Evolutionary conservation across 768 basidiomycete species (phyloP).

Genomic region (Brasilioporus rufonigricans): DNA sequence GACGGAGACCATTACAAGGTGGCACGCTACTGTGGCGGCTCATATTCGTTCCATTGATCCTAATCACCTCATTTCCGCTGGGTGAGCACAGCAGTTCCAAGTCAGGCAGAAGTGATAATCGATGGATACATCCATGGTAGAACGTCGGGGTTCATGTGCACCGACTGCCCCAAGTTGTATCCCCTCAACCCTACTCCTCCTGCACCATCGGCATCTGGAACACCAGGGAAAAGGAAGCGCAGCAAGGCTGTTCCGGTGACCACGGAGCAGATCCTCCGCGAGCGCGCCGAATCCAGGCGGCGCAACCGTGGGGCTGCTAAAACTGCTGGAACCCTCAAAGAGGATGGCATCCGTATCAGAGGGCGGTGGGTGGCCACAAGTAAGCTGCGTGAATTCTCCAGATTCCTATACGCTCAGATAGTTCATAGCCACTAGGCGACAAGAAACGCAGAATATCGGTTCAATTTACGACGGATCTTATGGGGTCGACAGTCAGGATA

Average conservation of each 20-base stretch:
- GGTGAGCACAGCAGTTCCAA: constrained; percentile 38
- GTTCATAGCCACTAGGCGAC: constrained; percentile 45
- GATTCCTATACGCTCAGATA: not conserved
- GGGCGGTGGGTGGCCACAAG: constrained; percentile 60
- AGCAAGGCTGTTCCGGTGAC: constrained; percentile 41
- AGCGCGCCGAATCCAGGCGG: constrained; percentile 49
- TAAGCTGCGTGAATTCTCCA: constrained; percentile 24
- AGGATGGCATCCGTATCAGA: constrained; percentile 48
- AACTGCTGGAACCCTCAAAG: constrained; percentile 30
- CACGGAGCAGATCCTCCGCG: constrained; percentile 44
- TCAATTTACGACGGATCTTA: constrained; percentile 59
- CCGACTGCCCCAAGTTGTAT: constrained; percentile 55
- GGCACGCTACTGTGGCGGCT: constrained; percentile 49
- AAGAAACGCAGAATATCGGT: constrained; percentile 42
- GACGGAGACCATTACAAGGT: constrained; percentile 51
- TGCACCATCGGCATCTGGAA: constrained; percentile 39
- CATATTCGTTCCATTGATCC: constrained; percentile 49
- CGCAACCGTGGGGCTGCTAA: constrained; percentile 37
- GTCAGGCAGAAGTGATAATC: not conserved
- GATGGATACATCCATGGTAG: constrained; percentile 27
- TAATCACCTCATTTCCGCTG: constrained; percentile 63
- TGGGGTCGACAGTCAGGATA: constrained; percentile 68
- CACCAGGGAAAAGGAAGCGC: constrained; percentile 38
- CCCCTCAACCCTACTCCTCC: constrained; percentile 30
- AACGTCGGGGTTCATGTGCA: constrained; percentile 57